Evolutionary conservation across 345 rosid species (phyloP).

Genomic region (Eucalyptus sp.): DNA sequence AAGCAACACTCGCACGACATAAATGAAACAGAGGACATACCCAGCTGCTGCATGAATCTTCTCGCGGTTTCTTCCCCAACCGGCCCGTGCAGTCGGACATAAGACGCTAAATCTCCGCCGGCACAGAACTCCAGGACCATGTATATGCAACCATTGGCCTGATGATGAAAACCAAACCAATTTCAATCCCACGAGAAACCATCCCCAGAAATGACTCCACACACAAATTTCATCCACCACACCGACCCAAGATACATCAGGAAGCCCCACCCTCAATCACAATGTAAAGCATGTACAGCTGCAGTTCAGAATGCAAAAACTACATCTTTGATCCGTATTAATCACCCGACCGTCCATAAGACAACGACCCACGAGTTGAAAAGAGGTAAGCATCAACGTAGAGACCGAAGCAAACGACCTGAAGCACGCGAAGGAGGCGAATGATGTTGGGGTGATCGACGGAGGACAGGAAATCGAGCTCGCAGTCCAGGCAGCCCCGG

Average conservation of each 20-base stretch:
- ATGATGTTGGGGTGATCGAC: constrained; percentile 51
- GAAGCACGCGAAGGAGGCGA: constrained; percentile 27
- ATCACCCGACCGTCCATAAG: background rate
- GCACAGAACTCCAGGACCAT: constrained; percentile 50
- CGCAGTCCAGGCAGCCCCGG: constrained; percentile 31
- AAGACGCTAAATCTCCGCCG: constrained; percentile 50
- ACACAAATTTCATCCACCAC: background rate
- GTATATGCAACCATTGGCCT: constrained; percentile 30
- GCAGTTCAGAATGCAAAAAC: background rate
- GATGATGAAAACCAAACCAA: background rate
- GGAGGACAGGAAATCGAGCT: constrained; percentile 45
- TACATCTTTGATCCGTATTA: background rate
- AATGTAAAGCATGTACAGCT: background rate
- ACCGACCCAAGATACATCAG: background rate
- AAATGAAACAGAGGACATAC: constrained; percentile 6
- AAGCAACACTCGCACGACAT: background rate
- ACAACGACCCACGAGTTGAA: background rate
- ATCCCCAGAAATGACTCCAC: background rate
- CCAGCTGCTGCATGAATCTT: constrained; percentile 53
- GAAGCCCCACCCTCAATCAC: background rate
- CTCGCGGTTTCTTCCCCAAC: constrained; percentile 36
- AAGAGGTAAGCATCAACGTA: background rate
- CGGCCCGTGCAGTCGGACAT: constrained; percentile 29
- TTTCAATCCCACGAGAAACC: background rate
- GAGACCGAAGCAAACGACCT: constrained; percentile 6